These are phyloP conservation scores for Elymus sibiricus DNA, from an alignment of 176 grass and related monocot genomes.

Conservation along the genomic window DNA sequence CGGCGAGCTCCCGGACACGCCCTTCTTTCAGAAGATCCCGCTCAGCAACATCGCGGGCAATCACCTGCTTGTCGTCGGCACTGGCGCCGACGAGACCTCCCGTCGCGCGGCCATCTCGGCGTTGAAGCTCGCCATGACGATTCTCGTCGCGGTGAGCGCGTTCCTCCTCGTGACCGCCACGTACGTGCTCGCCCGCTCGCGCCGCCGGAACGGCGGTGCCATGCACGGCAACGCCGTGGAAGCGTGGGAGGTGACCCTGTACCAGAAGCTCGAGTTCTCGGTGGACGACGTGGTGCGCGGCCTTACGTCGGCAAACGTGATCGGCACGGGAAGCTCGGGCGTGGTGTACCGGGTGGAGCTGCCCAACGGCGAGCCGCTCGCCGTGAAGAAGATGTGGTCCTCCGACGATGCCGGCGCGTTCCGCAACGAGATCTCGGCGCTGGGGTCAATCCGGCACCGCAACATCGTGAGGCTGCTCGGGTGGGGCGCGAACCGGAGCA, in stretches of 20 bases:
- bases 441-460: slow-evolving; percentile 80
- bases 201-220: slow-evolving; percentile 13
- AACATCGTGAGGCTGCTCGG: slow-evolving; percentile 92
- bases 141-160: slow-evolving; percentile 54
- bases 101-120: slow-evolving; percentile 42
- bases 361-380: slow-evolving; percentile 50
- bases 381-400: slow-evolving; percentile 99
- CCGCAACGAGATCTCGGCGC: slow-evolving; percentile 75
- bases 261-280: slow-evolving; percentile 87
- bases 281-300: slow-evolving; percentile 68
- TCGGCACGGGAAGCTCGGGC: slow-evolving; percentile 86
- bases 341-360: slow-evolving; percentile 81
- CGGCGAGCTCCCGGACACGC: slow-evolving; percentile 72
- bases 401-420: slow-evolving; percentile 67
- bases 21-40: slow-evolving; percentile 85
- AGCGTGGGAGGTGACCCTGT: slow-evolving; percentile 88
- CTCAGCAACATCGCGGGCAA: slow-evolving; percentile 82
- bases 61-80: slow-evolving; percentile 54
- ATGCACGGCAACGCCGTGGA: slow-evolving; percentile 21
- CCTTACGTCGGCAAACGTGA: slow-evolving; percentile 79
- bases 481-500: slow-evolving; percentile 71
- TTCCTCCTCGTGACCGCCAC: slow-evolving; percentile 50
- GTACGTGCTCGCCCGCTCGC: slow-evolving; percentile 56
- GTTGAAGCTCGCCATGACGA: slow-evolving; percentile 71
- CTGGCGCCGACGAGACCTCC: slow-evolving; percentile 13